A percentile compares a stretch with the other conserved stretches of the same genome.
These are phyloP conservation scores for Lasiodiplodia citricola DNA, from an alignment of 2,329 filamentous ascomycete species.

Conservation along the genomic window DNA sequence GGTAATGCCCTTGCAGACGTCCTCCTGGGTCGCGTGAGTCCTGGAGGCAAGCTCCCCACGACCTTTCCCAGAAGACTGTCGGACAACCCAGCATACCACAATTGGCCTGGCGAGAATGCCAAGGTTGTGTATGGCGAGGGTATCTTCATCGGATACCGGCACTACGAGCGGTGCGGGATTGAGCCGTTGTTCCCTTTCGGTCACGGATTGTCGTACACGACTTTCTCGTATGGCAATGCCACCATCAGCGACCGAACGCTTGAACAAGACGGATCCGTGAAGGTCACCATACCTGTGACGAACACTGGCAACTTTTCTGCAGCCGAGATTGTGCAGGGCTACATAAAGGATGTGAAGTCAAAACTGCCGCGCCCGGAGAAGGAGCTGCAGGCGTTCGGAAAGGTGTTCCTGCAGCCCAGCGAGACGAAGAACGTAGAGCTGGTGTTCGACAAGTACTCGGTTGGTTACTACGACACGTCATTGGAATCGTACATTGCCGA, in stretches of 20 bases:
- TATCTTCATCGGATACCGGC: constrained; percentile 73
- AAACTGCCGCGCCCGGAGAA: constrained; percentile 70
- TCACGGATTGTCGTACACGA: constrained; percentile 78
- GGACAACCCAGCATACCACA: constrained; percentile 73
- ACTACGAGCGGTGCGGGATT: constrained; percentile 63
- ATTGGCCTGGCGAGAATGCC: constrained; percentile 74
- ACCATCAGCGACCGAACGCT: constrained; percentile 14
- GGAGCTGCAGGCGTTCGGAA: constrained; percentile 71
- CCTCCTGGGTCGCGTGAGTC: constrained; percentile 74
- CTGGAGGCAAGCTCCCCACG: constrained; percentile 75
- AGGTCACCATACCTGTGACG: constrained; percentile 56
- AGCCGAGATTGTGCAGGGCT: constrained; percentile 70
- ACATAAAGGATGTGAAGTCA: constrained; percentile 68
- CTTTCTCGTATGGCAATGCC: constrained; percentile 64
- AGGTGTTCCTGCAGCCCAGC: constrained; percentile 43
- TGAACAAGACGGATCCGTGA: constrained; percentile 39
- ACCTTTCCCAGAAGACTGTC: constrained; percentile 67
- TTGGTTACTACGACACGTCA: constrained; percentile 67
- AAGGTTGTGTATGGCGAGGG: constrained; percentile 74
- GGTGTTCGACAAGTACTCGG: constrained; percentile 52
- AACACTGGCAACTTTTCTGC: constrained; percentile 65
- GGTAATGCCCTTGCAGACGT: constrained; percentile 82
- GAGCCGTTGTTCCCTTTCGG: constrained; percentile 75
- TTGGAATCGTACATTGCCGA: constrained; percentile 68
- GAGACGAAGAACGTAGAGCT: constrained; percentile 43